These are phyloP conservation scores for Paecilomyces dactylethromorphus DNA, from an alignment of 2,329 filamentous ascomycete genomes.

Conservation along the genomic window DNA sequence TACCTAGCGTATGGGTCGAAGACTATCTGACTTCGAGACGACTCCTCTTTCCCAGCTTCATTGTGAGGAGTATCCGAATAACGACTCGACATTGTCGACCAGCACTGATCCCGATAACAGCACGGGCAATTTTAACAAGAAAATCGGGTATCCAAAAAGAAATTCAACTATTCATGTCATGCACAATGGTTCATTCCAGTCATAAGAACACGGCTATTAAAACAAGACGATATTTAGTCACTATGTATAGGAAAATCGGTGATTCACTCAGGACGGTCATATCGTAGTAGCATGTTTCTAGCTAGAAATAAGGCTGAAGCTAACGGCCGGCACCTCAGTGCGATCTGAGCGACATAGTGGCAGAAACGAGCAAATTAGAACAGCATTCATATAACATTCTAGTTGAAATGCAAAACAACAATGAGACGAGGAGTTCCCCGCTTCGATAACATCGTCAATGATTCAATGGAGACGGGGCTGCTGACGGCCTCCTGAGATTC, in stretches of 20 bases:
- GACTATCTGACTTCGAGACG: slow-evolving; percentile 21
- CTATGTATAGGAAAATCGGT: not conserved
- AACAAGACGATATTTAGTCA: not conserved
- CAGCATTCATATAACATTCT: not conserved
- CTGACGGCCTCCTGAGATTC: not conserved
- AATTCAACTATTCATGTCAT: not conserved
- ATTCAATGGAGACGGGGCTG: not conserved
- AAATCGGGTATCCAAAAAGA: not conserved
- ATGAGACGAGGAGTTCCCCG: too few relatives aligned
- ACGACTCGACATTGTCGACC: slow-evolving; percentile 23
- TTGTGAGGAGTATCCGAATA: slow-evolving; percentile 22
- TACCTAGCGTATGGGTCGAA: slow-evolving; percentile 35
- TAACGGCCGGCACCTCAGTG: not conserved
- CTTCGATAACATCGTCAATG: too few relatives aligned
- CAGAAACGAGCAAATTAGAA: not conserved
- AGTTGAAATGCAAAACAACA: too few relatives aligned
- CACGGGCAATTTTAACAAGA: not conserved
- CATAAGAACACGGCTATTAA: not conserved
- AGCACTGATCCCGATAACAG: not conserved
- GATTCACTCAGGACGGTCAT: not conserved
- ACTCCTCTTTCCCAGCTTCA: slow-evolving; percentile 17
- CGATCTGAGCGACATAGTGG: not conserved
- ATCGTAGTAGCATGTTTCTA: not conserved
- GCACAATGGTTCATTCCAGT: not conserved
- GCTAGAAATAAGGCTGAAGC: not conserved